These are phyloP conservation scores for Phtheirospermum japonicum DNA, from an alignment of 257 asterid genomes.

Conservation along the genomic window DNA sequence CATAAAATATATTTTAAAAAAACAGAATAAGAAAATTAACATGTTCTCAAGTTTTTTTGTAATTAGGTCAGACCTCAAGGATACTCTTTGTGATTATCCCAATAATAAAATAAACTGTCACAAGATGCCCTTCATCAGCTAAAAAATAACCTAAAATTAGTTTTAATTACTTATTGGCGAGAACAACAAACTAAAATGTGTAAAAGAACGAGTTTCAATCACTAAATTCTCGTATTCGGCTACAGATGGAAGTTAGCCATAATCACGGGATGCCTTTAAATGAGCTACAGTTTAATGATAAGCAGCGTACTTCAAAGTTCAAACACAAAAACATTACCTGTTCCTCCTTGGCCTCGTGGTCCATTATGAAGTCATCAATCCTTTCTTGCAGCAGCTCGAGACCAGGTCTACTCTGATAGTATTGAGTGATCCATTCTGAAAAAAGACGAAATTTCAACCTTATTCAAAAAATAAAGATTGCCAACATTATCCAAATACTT, in stretches of 20 bases:
- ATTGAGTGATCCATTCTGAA: constrained; percentile 78
- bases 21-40: no score
- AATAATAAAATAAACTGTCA: no score
- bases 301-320: not conserved
- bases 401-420: constrained; percentile 78
- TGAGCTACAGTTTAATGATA: not conserved
- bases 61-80: no score
- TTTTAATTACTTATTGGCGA: not conserved
- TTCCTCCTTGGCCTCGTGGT: constrained; percentile 67
- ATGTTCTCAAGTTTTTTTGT: no score
- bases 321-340: constrained; percentile 44
- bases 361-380: constrained; percentile 76
- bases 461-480: no score
- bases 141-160: not conserved
- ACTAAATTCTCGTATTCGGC: not conserved
- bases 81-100: no score
- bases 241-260: constrained; percentile 11
- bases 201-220: not conserved
- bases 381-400: constrained; percentile 65
- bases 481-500: no score
- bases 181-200: not conserved
- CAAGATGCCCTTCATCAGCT: constrained; percentile 1
- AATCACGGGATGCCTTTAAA: not conserved
- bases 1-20: no score
- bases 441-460: constrained; percentile 8